These are phyloP conservation scores for Halophytophthora polymorphica DNA, from an alignment of 352 stramenopile species.

Conservation along the genomic window DNA sequence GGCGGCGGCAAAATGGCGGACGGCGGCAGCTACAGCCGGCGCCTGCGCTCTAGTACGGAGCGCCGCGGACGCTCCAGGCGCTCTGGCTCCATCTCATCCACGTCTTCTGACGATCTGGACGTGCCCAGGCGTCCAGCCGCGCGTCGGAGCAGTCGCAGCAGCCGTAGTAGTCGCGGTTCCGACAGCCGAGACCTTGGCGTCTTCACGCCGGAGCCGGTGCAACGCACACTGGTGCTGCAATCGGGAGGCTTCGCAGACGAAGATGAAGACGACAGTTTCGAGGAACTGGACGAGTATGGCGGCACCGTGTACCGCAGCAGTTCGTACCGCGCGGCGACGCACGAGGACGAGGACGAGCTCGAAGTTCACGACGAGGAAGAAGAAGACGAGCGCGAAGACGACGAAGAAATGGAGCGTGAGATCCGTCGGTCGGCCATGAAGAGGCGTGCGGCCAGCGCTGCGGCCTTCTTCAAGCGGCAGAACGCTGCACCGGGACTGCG, in stretches of 20 bases:
- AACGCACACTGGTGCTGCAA: slow-evolving; percentile 53
- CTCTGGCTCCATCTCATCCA: not conserved
- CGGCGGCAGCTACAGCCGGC: slow-evolving; percentile 16
- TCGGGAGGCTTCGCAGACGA: slow-evolving; percentile 40
- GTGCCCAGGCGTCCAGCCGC: slow-evolving; percentile 3
- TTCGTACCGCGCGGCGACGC: slow-evolving; percentile 14
- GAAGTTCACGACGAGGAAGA: slow-evolving; percentile 25
- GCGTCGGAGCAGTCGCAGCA: slow-evolving; percentile 2
- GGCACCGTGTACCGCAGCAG: slow-evolving; percentile 23
- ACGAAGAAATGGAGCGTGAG: slow-evolving; percentile 4
- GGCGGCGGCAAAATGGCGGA: slow-evolving; percentile 13
- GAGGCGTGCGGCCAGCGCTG: slow-evolving; percentile 25
- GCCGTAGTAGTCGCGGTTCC: not conserved
- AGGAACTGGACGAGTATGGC: slow-evolving; percentile 34
- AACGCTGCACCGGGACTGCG: slow-evolving; percentile 2
- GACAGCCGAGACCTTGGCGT: slow-evolving; percentile 14
- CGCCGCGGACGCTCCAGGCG: not conserved
- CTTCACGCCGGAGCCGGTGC: slow-evolving; percentile 52
- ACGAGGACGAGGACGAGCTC: slow-evolving; percentile 25
- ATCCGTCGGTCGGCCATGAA: slow-evolving; percentile 32
- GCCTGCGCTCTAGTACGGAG: slow-evolving; percentile 20
- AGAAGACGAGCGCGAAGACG: slow-evolving; percentile 11
- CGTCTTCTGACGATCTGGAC: slow-evolving; percentile 20
- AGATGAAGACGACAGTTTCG: slow-evolving; percentile 35
- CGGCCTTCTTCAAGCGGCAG: slow-evolving; percentile 24